These are phyloP conservation scores for Microascus cirrosus DNA, from an alignment of 2,329 filamentous ascomycete species.

Conservation along the genomic window DNA sequence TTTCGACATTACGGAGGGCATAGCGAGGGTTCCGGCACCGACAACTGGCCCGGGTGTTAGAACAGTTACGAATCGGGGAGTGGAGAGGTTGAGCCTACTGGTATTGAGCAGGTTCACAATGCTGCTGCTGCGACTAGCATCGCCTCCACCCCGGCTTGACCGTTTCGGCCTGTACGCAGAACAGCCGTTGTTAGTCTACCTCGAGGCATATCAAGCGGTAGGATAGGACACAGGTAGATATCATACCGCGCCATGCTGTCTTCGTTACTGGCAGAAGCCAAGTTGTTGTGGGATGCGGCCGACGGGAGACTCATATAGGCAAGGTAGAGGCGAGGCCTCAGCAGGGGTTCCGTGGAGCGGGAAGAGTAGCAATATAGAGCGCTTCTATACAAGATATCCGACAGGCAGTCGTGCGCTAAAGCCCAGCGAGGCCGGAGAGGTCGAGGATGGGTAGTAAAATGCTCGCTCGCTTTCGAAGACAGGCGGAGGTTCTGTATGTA, in stretches of 20 bases:
- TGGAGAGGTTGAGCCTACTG: slow-evolving; percentile 41
- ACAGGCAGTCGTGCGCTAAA: background rate
- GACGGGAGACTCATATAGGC: background rate
- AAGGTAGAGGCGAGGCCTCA: background rate
- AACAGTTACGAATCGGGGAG: background rate
- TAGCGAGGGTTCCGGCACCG: slow-evolving; percentile 83
- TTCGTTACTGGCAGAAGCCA: slow-evolving; percentile 8
- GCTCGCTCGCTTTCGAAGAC: background rate
- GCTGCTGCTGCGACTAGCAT: slow-evolving; percentile 82
- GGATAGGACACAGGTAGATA: background rate
- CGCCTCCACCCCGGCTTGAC: slow-evolving; percentile 53
- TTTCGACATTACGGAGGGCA: slow-evolving; percentile 92
- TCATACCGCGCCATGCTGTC: slow-evolving; percentile 10
- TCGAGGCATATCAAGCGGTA: background rate
- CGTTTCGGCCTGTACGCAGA: background rate
- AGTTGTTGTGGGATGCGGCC: background rate
- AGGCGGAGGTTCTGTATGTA: background rate
- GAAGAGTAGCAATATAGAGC: background rate
- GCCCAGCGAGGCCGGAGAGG: background rate
- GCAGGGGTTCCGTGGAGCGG: background rate
- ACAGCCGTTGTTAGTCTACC: background rate
- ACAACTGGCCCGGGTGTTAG: slow-evolving; percentile 50
- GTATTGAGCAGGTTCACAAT: slow-evolving; percentile 95
- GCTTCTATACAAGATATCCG: background rate
- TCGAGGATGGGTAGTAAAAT: background rate